These are phyloP conservation scores for Calonectria ilicicola DNA, from an alignment of 2,329 filamentous ascomycete genomes.

Conservation along the genomic window DNA sequence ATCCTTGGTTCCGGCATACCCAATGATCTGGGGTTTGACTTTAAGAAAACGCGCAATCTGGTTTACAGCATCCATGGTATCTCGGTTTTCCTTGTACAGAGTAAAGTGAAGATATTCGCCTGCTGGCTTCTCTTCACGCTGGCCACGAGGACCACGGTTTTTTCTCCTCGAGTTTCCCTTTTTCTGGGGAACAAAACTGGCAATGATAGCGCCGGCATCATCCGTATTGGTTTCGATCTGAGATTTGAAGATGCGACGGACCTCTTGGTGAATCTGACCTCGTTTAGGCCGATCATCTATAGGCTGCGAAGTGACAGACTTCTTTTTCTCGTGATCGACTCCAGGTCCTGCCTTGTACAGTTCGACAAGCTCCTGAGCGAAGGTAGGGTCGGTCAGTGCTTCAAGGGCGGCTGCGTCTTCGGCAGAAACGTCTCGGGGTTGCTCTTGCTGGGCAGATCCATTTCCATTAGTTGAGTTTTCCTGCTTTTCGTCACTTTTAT, in stretches of 20 bases:
- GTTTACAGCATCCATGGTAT: slow-evolving; percentile 91
- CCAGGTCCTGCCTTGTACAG: slow-evolving; percentile 54
- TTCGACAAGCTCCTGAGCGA: slow-evolving; percentile 54
- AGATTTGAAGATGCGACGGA: slow-evolving; percentile 85
- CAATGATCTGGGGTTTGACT: slow-evolving; percentile 80
- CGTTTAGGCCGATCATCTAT: slow-evolving; percentile 60
- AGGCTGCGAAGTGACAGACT: slow-evolving; percentile 53
- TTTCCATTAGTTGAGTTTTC: slow-evolving; percentile 31
- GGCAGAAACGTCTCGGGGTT: slow-evolving; percentile 43
- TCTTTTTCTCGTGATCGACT: slow-evolving; percentile 42
- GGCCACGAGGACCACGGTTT: slow-evolving; percentile 39
- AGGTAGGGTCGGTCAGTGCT: slow-evolving; percentile 53
- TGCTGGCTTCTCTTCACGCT: slow-evolving; percentile 51
- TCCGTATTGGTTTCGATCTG: slow-evolving; percentile 81
- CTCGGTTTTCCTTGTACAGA: slow-evolving; percentile 95
- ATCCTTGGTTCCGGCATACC: slow-evolving; percentile 88
- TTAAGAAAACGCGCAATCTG: slow-evolving; percentile 81
- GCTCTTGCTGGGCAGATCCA: slow-evolving; percentile 34
- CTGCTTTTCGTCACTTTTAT: slow-evolving; percentile 28
- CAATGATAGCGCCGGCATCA: slow-evolving; percentile 70
- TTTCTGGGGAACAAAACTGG: slow-evolving; percentile 69
- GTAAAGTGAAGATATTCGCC: slow-evolving; percentile 91
- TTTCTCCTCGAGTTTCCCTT: slow-evolving; percentile 44
- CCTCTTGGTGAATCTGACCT: slow-evolving; percentile 65
- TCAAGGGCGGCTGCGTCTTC: slow-evolving; percentile 52